Evolutionary conservation across 176 grass and related monocot genomes (phyloP).

Genomic region (Ampelocalamus luodianensis): DNA sequence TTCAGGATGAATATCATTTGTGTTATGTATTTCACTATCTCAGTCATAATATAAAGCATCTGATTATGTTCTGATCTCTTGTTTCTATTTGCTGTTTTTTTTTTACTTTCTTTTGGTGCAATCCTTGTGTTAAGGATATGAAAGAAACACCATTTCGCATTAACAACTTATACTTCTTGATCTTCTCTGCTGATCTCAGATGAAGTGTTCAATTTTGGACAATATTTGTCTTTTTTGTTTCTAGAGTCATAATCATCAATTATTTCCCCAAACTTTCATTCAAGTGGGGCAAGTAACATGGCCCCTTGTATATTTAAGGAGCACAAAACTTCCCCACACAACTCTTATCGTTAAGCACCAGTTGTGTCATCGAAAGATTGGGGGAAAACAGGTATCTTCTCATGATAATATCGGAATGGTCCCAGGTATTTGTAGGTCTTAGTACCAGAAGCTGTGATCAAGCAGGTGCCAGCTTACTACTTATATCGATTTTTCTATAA

Average conservation of each 20-base stretch:
- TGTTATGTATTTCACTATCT: conserved; percentile 17
- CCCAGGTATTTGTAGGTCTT: conserved; percentile 7
- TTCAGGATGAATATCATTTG: not conserved
- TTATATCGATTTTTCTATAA: not conserved
- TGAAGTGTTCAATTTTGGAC: not conserved
- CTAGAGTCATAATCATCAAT: not conserved
- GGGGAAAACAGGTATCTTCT: not conserved
- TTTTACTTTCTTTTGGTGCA: not conserved
- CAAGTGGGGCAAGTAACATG: conserved; percentile 1
- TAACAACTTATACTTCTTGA: not conserved
- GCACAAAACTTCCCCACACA: not conserved
- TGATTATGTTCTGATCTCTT: not conserved
- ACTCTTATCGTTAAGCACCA: not conserved
- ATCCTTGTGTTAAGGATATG: not conserved
- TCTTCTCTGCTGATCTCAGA: not conserved
- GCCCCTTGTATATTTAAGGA: not conserved
- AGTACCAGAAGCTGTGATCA: not conserved
- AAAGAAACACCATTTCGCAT: not conserved
- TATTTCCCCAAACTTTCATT: not conserved
- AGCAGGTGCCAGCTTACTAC: not conserved
- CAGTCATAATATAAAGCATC: not conserved
- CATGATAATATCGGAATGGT: not conserved
- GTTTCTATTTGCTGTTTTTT: not conserved
- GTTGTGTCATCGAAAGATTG: not conserved
- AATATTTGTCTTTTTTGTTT: not conserved